Conservation (phyloP, 352 stramenopile species). For the Peronospora farinosa region DNA sequence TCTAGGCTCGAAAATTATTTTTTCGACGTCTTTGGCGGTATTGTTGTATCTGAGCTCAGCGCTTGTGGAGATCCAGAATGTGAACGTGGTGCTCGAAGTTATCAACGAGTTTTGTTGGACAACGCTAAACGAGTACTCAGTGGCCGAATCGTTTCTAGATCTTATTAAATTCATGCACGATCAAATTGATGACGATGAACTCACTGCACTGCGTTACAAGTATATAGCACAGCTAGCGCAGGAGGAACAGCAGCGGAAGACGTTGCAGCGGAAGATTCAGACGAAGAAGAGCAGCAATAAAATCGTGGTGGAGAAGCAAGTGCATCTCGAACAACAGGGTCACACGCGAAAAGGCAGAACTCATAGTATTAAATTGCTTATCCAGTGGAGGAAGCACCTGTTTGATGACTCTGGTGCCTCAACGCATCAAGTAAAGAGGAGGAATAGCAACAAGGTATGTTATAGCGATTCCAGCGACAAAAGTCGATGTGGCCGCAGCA, state of each 20-base stretch:
- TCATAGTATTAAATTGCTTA: slow-evolving; percentile 65
- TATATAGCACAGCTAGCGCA: slow-evolving; percentile 55
- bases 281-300: slow-evolving; percentile 36
- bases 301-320: slow-evolving; percentile 21
- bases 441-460: slow-evolving; percentile 19
- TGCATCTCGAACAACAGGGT: slow-evolving; percentile 19
- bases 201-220: slow-evolving; percentile 43
- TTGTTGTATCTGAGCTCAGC: slow-evolving; percentile 68
- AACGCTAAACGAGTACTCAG: slow-evolving; percentile 63
- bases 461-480: slow-evolving; percentile 19
- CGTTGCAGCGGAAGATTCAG: slow-evolving; percentile 39
- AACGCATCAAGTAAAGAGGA: slow-evolving; percentile 16
- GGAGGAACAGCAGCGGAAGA: slow-evolving; percentile 55
- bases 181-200: slow-evolving; percentile 49
- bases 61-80: slow-evolving; percentile 65
- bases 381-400: slow-evolving; percentile 60
- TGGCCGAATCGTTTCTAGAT: slow-evolving; percentile 68
- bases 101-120: slow-evolving; percentile 76
- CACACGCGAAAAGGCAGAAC: slow-evolving; percentile 35
- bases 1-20: slow-evolving; percentile 57
- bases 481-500: slow-evolving; percentile 13
- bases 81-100: slow-evolving; percentile 68
- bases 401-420: slow-evolving; percentile 7
- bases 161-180: slow-evolving; percentile 69
- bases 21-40: slow-evolving; percentile 66